Evolutionary conservation across 2,329 filamentous ascomycete species (phyloP).

Genomic region (Trichoderma afroharzianum): DNA sequence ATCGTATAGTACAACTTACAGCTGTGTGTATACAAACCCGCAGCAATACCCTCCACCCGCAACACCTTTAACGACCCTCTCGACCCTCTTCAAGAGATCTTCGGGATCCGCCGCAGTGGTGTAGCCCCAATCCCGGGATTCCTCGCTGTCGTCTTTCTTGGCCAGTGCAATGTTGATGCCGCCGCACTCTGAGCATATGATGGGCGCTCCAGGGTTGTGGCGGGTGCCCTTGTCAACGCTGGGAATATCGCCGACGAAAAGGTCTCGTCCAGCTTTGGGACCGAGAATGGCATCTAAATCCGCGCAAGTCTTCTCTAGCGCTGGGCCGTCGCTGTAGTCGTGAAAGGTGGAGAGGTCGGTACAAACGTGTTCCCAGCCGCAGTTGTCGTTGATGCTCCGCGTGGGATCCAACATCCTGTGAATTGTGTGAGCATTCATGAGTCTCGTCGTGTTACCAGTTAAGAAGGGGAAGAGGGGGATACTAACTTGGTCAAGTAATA

Average conservation of each 20-base stretch:
- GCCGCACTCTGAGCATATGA: constrained; percentile 66
- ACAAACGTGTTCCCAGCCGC: constrained; percentile 65
- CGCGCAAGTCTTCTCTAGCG: constrained; percentile 52
- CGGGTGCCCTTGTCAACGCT: constrained; percentile 44
- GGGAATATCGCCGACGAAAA: constrained; percentile 50
- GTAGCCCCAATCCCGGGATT: constrained; percentile 61
- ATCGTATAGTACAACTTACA: constrained; percentile 40
- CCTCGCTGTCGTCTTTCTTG: constrained; percentile 27
- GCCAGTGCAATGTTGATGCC: constrained; percentile 62
- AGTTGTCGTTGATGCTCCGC: constrained; percentile 66
- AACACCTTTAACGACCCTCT: constrained; percentile 56
- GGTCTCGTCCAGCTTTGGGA: constrained; percentile 47
- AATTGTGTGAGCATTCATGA: not conserved
- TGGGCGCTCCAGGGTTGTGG: constrained; percentile 53
- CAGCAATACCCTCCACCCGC: constrained; percentile 54
- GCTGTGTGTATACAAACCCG: constrained; percentile 64
- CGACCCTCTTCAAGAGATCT: constrained; percentile 56
- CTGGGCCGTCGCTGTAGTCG: constrained; percentile 59
- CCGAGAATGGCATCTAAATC: constrained; percentile 52
- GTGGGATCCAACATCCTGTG: constrained; percentile 54
- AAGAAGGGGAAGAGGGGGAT: not conserved
- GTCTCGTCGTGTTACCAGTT: too few species aligned
- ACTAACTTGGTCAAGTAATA: constrained; percentile 61
- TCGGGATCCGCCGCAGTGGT: constrained; percentile 59
- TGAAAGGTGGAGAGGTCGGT: constrained; percentile 66